These are phyloP conservation scores for Lactarius trivialis DNA, from an alignment of 768 basidiomycete genomes.

Conservation along the genomic window DNA sequence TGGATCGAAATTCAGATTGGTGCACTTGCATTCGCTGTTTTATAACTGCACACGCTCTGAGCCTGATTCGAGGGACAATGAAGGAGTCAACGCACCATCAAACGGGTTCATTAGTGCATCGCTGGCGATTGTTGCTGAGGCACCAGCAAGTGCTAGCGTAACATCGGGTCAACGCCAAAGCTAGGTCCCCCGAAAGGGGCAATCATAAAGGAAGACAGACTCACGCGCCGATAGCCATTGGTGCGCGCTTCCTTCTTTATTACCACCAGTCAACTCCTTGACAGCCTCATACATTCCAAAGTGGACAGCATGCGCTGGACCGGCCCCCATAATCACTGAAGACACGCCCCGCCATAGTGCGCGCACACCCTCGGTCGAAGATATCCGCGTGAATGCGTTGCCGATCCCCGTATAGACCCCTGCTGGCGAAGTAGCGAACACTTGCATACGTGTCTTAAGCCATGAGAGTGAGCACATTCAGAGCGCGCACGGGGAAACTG, in stretches of 20 bases:
- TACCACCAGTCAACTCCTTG: slow-evolving; percentile 88
- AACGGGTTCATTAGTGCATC: slow-evolving; percentile 99
- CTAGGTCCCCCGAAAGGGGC: background rate
- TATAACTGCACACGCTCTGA: slow-evolving; percentile 59
- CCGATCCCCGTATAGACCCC: slow-evolving; percentile 87
- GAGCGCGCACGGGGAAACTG: background rate
- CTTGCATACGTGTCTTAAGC: slow-evolving; percentile 95
- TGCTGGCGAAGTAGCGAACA: slow-evolving; percentile 78
- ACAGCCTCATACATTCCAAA: slow-evolving; percentile 94
- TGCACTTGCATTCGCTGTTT: slow-evolving; percentile 99
- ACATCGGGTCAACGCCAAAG: background rate
- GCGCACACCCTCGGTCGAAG: slow-evolving; percentile 87
- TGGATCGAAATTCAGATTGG: slow-evolving; percentile 84
- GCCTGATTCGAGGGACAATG: slow-evolving; percentile 6
- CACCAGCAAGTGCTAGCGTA: slow-evolving; percentile 77
- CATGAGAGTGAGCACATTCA: background rate
- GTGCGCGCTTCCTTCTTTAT: slow-evolving; percentile 55
- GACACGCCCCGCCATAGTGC: slow-evolving; percentile 95
- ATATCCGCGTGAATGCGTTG: slow-evolving; percentile 87
- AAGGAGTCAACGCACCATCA: slow-evolving; percentile 61
- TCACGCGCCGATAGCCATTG: slow-evolving; percentile 86
- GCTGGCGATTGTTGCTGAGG: slow-evolving; percentile 86
- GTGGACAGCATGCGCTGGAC: slow-evolving; percentile 96
- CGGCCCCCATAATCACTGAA: slow-evolving; percentile 92
- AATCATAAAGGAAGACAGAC: slow-evolving; percentile 37